Evolutionary conservation across 2,329 filamentous ascomycete species (phyloP).

Genomic region (Simplicillium sp.): DNA sequence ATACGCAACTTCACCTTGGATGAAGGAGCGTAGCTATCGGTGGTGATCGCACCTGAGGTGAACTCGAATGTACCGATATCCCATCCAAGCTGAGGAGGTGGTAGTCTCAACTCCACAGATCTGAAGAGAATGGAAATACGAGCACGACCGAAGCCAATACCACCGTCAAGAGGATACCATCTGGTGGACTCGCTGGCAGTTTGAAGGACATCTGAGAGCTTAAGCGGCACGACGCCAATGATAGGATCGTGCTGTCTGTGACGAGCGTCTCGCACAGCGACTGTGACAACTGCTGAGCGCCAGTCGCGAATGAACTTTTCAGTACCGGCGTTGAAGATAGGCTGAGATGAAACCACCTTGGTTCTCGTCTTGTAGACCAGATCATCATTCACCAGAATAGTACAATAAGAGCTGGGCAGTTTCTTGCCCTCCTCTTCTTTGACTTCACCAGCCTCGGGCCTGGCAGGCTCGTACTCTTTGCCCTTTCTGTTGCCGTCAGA

Average conservation of each 20-base stretch:
- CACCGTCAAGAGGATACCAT: conserved; percentile 95
- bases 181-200: conserved; percentile 77
- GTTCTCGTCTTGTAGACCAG: conserved; percentile 87
- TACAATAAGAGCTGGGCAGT: conserved; percentile 88
- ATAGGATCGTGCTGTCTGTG: conserved; percentile 93
- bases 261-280: conserved; percentile 80
- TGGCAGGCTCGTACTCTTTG: conserved; percentile 81
- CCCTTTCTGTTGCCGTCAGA: conserved; percentile 73
- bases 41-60: conserved; percentile 57
- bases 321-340: conserved; percentile 94
- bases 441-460: conserved; percentile 68
- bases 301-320: conserved; percentile 91
- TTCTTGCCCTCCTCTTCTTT: conserved; percentile 74
- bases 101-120: conserved; percentile 75
- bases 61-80: conserved; percentile 95
- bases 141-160: conserved; percentile 82
- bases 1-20: conserved; percentile 68
- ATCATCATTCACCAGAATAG: conserved; percentile 81
- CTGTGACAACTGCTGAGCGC: conserved; percentile 76
- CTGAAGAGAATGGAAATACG: conserved; percentile 86
- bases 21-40: conserved; percentile 50
- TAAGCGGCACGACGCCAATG: conserved; percentile 82
- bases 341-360: conserved; percentile 88
- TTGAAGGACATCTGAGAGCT: conserved; percentile 78
- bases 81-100: conserved; percentile 82